Base-by-base conservation (phyloP, 805 yeast genomes). In the Torulaspora quercuum region DNA sequence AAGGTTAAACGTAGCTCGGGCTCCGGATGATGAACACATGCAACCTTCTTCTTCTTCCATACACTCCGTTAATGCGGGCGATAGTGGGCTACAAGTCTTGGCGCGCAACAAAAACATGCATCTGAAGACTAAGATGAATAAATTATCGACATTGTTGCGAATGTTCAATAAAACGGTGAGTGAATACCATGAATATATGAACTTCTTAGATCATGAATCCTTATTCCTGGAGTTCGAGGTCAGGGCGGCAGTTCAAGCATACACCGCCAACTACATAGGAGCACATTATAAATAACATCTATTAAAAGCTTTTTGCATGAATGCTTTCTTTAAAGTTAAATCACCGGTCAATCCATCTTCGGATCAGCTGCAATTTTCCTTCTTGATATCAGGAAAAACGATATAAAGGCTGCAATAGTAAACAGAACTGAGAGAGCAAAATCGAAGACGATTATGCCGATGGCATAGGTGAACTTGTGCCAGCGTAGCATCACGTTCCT, bases 401-500 rank as follows among this genome's bases (percentile, higher is more conserved):
- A 41, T 8, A 44, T 25, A 9, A 47, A 25, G 6, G 48, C 44
- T 2, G 54, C 43, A 7, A 48, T 9, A 4, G 41, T 13, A 35
- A 55, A 55, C 15, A 55, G 29, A 10, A 39, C 24, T 2, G 49
- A 29, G 7, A 50, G 32, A 6, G 44, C 32, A 4, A 40, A 19
- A 23, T 51, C 49, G 23, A 55, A 51, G 6, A 49, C 29, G 1
- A 37, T 14, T 6, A 44, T 45, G 1, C 63, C 63, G 16, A 50
- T 39, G 2, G 47, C 22, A 33, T 57, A 50, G 5, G 60, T 45
- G 7, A 55, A 24, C 21, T 44, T 39, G 10, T 35, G 39, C 46
- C 50, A 45, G 19, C 54, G 45, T 16, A 54, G 30, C 63, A 58
- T 58, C 9, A 56, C 37, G 34, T 58, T 55, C 33, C 61, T 45